Base-by-base conservation (phyloP, 345 rosid species). In the Pistacia atlantica region DNA sequence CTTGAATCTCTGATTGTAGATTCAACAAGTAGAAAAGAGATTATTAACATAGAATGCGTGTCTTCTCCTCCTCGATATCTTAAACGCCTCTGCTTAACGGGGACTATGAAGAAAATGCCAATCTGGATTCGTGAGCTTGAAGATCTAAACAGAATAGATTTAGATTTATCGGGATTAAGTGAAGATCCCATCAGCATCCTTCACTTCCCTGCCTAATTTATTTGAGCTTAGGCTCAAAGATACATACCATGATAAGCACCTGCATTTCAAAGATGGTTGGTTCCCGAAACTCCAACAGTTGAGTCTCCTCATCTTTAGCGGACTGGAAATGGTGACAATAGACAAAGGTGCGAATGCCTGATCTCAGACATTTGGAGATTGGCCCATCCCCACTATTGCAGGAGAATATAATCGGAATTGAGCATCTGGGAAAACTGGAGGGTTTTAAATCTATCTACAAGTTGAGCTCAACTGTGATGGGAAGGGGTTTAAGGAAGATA, bases 181-280 rank as follows among this genome's bases (percentile, higher is more conserved):
- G 45, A 38, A 10, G 16, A 51, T 51, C 54, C 54, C 54, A 51
- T 51, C 16, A 51, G 54, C 54, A 3, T 51, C 12, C 54, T 51
- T 51, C 54, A 51, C 12, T 51, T 51, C 54, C 16, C 54, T 51
- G 54, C 54, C 54, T 10, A 51, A 66, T 37, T 35, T 78, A 10
- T 57, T 49, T 28, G 72, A 65, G 42, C 81, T 72, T 31, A 58
- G 49, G 18, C 57, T 65, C 4, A 13, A 54, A 4, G 77, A 78
- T n/a, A 58, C 74, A 8, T 72, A 72, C 54, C 59, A 72, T 14
- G 77, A 76, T 0, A 67, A 78, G 18, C 54, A 20, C 1, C 25
- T 78, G 31, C 33, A 14, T 65, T 66, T 72, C 49, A 72, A 20
- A 58, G 48, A 75, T 65, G 73, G 18, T 35, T 31, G 67, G 46